Percentiles rank a stretch among this genome's conserved stretches.
phyloP scores from a whole-genome alignment of 371 early-diverging fungal species.

The Syncephalastrum sp. region DNA sequence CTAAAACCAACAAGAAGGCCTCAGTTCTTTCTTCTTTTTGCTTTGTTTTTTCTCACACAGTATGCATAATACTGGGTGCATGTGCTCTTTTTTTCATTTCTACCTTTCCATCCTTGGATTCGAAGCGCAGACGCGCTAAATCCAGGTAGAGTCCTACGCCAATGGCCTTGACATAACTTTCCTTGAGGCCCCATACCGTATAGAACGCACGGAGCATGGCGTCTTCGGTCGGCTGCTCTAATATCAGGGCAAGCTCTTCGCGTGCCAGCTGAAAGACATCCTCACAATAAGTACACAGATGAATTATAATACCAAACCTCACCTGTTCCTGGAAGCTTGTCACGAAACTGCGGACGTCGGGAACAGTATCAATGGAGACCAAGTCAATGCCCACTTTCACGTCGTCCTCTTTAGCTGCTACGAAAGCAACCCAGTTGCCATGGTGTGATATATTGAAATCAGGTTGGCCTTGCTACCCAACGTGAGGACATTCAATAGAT shows the following conservation, averaged over 20 bases:
- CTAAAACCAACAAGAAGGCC: too few relatives aligned
- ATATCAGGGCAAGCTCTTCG: conserved; percentile 28
- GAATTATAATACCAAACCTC: conserved; percentile 1
- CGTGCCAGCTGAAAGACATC: conserved; percentile 27
- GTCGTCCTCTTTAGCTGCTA: conserved; percentile 18
- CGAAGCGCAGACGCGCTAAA: conserved; percentile 40
- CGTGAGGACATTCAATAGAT: neutral
- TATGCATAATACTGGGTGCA: too few relatives aligned
- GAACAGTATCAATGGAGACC: conserved; percentile 35
- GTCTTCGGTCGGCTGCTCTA: conserved; percentile 1
- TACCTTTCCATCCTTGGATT: neutral
- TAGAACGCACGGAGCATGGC: conserved; percentile 40
- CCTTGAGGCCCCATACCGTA: conserved; percentile 61
- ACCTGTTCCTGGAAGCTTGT: conserved; percentile 38
- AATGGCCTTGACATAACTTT: conserved; percentile 61
- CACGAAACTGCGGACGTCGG: conserved; percentile 21
- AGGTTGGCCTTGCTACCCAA: neutral
- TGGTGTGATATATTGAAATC: conserved; percentile 66
- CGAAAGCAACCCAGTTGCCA: conserved; percentile 63
- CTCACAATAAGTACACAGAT: neutral
- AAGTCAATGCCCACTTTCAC: conserved; percentile 55
- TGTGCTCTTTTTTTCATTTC: conserved; percentile 5
- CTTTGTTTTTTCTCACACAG: too few relatives aligned
- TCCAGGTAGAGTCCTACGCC: conserved; percentile 59
- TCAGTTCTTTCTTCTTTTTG: too few relatives aligned